Percentiles rank a stretch among this genome's conserved stretches.
Evolutionary conservation across 345 rosid genomes (phyloP).

Genomic region (Eucalyptus rudis): DNA sequence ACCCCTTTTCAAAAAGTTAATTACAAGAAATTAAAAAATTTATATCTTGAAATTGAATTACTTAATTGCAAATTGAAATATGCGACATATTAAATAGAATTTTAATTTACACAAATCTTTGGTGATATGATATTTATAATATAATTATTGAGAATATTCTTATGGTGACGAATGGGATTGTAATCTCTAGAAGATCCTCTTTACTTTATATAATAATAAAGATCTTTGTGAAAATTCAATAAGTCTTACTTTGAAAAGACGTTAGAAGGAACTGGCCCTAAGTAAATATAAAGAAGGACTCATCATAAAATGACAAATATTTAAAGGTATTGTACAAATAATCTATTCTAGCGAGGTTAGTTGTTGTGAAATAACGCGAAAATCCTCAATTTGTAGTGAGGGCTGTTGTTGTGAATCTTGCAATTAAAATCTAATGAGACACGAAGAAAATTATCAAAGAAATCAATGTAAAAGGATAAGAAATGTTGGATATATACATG

Average conservation of each 20-base stretch:
- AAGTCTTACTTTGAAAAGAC: background rate
- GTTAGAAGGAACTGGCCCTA: background rate
- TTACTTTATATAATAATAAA: too few relatives aligned
- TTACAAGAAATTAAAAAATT: too few relatives aligned
- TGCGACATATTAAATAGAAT: too few relatives aligned
- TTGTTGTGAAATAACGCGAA: background rate
- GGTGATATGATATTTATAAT: too few relatives aligned
- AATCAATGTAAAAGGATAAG: background rate
- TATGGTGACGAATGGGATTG: too few relatives aligned
- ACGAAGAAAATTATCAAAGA: background rate
- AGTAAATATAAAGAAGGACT: background rate
- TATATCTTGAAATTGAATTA: too few relatives aligned
- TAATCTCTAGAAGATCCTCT: too few relatives aligned
- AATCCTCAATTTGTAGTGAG: background rate
- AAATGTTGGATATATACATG: background rate
- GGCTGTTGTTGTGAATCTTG: background rate
- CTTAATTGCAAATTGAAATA: too few relatives aligned
- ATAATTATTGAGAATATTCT: too few relatives aligned
- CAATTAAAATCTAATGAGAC: background rate
- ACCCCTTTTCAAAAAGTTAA: too few relatives aligned
- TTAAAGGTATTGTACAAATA: background rate
- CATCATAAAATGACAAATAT: background rate
- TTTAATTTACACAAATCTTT: too few relatives aligned
- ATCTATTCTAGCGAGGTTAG: background rate
- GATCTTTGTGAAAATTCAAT: too few relatives aligned